Conservation (phyloP, 768 basidiomycete genomes). For the Boletus insuetus region DNA sequence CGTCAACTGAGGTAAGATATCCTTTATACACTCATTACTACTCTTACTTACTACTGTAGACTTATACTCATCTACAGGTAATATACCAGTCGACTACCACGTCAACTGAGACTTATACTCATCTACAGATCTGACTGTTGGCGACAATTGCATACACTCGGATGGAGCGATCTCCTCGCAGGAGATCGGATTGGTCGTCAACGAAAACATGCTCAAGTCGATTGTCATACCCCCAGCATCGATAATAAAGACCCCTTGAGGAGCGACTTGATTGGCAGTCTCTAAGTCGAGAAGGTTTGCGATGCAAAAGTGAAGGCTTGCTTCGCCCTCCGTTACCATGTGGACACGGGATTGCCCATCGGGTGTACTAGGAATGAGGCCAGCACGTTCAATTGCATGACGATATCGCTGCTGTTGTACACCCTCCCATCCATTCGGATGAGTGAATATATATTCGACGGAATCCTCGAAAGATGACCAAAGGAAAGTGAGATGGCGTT, state of each 20-base stretch:
- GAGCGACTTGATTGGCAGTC: no score
- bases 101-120: no score
- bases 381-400: slow-evolving; percentile 17
- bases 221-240: background rate
- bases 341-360: slow-evolving; percentile 16
- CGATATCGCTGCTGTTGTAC: slow-evolving; percentile 16
- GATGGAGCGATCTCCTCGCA: background rate
- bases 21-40: no score
- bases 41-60: no score
- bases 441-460: slow-evolving; percentile 20
- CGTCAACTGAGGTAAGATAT: no score
- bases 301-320: background rate
- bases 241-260: background rate
- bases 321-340: background rate
- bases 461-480: slow-evolving; percentile 1
- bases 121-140: no score
- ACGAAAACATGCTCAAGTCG: background rate
- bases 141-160: background rate
- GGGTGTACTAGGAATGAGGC: slow-evolving; percentile 10
- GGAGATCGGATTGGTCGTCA: background rate
- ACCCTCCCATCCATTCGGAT: slow-evolving; percentile 16
- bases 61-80: no score
- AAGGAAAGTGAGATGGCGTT: background rate
- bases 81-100: no score
- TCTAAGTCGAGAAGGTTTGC: background rate